Percentiles rank a stretch among this genome's conserved stretches.
Evolutionary conservation across 208 protist species (phyloP).

Genomic region (Leptomonas seymouri): DNA sequence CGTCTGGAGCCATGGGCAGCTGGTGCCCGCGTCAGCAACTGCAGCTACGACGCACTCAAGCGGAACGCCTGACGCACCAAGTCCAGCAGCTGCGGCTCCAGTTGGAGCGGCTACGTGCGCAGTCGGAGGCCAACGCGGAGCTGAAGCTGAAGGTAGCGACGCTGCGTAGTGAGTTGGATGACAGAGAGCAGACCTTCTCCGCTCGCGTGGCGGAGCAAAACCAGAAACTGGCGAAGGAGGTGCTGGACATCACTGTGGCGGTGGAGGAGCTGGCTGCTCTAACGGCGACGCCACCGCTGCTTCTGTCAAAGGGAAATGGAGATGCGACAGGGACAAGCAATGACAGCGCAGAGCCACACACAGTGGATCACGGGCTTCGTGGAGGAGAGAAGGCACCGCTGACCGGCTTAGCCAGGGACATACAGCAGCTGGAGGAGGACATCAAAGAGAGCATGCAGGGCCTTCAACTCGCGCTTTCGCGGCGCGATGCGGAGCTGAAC

Average conservation of each 20-base stretch:
- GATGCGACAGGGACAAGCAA: not conserved
- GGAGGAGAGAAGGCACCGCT: not conserved
- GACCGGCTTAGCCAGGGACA: not conserved
- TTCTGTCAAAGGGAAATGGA: not conserved
- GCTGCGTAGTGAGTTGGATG: slow-evolving; percentile 30
- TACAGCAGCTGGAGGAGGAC: not conserved
- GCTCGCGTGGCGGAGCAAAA: slow-evolving; percentile 26
- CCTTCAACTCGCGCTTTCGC: slow-evolving; percentile 14
- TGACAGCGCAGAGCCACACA: not conserved
- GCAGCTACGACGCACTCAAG: slow-evolving; percentile 30
- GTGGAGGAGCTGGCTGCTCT: slow-evolving; percentile 7
- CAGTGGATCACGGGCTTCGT: not conserved
- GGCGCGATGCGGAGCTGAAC: slow-evolving; percentile 2
- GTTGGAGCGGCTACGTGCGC: slow-evolving; percentile 12
- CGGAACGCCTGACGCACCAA: slow-evolving; percentile 27
- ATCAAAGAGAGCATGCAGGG: not conserved
- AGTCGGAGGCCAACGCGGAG: slow-evolving; percentile 28
- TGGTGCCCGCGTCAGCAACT: slow-evolving; percentile 25
- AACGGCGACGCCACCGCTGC: not conserved
- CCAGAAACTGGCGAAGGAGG: slow-evolving; percentile 19
- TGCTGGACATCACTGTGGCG: slow-evolving; percentile 16
- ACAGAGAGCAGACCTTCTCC: slow-evolving; percentile 31
- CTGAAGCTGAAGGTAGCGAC: slow-evolving; percentile 11
- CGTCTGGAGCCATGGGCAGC: slow-evolving; percentile 1
- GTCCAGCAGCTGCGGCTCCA: slow-evolving; percentile 25